These are phyloP conservation scores for Chlorella sp. DNA, from an alignment of 139 green algal genomes.

Conservation along the genomic window DNA sequence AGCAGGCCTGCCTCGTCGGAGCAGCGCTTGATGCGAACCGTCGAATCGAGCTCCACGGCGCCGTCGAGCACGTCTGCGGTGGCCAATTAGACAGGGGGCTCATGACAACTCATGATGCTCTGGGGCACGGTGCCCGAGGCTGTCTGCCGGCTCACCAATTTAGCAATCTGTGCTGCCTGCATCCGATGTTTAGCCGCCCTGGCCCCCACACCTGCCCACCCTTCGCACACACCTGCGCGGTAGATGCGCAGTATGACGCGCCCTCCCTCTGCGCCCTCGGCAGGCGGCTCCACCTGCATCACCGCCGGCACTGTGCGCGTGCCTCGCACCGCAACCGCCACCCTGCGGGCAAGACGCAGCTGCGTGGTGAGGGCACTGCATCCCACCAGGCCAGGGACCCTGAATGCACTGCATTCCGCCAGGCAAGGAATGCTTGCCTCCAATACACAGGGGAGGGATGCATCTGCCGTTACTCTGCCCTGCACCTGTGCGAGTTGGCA, in stretches of 20 bases:
- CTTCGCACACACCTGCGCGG: neutral
- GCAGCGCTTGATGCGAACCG: neutral
- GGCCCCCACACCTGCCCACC: neutral
- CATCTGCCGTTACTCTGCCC: no score
- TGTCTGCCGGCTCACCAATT: no score
- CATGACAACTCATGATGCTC: no score
- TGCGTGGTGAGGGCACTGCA: neutral
- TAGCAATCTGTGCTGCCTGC: no score
- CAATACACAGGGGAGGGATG: neutral
- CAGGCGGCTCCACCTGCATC: neutral
- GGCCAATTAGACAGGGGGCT: no score
- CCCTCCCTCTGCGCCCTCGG: neutral
- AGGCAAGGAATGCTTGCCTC: neutral
- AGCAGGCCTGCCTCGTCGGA: neutral
- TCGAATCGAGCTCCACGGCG: slow-evolving; percentile 1
- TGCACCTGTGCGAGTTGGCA: no score
- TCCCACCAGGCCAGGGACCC: neutral
- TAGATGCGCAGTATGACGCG: slow-evolving; percentile 3
- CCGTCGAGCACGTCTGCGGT: slow-evolving; percentile 18
- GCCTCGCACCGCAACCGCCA: neutral
- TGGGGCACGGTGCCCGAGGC: no score
- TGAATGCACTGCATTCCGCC: neutral
- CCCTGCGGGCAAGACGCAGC: no score
- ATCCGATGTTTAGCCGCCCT: no score
- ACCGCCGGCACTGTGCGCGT: slow-evolving; percentile 9